Conservation (phyloP, 768 basidiomycete species). For the Fomitopsis serialis region DNA sequence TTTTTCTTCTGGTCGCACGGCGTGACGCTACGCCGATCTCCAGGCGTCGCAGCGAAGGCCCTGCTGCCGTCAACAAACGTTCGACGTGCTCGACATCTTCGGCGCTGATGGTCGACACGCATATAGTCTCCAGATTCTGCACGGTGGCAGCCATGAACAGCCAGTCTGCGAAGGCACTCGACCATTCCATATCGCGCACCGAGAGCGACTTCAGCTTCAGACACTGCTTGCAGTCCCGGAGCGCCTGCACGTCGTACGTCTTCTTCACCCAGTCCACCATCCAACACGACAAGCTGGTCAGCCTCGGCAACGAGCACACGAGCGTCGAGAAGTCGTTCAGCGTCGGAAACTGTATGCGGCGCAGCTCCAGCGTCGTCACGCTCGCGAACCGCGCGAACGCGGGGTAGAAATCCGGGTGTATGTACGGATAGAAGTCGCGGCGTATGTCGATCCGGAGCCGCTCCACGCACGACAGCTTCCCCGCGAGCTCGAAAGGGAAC, state of each 20-base stretch:
- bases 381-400: background rate
- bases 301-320: background rate
- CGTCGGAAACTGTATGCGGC: background rate
- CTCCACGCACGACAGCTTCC: background rate
- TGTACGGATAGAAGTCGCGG: background rate
- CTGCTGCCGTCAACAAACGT: background rate
- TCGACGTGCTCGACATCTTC: background rate
- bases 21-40: background rate
- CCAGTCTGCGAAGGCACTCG: background rate
- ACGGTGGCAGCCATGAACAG: background rate
- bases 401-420: background rate
- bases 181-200: background rate
- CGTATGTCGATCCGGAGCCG: background rate
- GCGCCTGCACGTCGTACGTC: background rate
- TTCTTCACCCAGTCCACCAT: conserved; percentile 1
- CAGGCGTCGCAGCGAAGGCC: background rate
- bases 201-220: background rate
- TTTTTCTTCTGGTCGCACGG: background rate
- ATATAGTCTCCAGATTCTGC: background rate
- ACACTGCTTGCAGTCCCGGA: background rate
- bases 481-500: background rate
- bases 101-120: background rate
- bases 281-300: background rate
- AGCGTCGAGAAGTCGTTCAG: background rate
- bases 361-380: background rate